A percentile compares a stretch with the other conserved stretches of the same genome.
Evolutionary conservation across 2,329 filamentous ascomycete species (phyloP).

Genomic region (Beauveria pseudobassiana): DNA sequence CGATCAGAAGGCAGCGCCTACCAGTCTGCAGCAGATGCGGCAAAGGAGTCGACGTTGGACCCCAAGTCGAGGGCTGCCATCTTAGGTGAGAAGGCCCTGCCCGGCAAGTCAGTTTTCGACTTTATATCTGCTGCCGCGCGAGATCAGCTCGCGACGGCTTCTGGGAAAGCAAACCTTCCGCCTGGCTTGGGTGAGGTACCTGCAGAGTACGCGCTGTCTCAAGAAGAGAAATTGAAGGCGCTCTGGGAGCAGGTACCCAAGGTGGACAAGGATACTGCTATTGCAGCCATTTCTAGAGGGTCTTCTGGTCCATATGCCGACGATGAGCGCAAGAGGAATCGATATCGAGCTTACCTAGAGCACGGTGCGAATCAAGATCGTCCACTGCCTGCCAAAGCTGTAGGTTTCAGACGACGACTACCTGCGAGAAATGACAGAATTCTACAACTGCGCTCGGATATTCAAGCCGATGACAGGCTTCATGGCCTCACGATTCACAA

Average conservation of each 20-base stretch:
- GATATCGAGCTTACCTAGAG: constrained; percentile 79
- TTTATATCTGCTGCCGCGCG: constrained; percentile 74
- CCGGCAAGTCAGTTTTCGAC: constrained; percentile 93
- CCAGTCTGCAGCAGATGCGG: constrained; percentile 66
- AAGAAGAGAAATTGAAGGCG: constrained; percentile 54
- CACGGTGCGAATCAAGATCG: constrained; percentile 46
- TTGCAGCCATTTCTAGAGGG: constrained; percentile 61
- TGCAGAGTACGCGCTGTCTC: constrained; percentile 52
- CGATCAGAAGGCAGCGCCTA: constrained; percentile 29
- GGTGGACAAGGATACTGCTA: constrained; percentile 58
- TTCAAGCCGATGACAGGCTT: constrained; percentile 88
- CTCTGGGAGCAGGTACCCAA: constrained; percentile 53
- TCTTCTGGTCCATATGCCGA: constrained; percentile 71
- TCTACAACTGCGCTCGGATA: constrained; percentile 56
- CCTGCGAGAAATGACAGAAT: constrained; percentile 71
- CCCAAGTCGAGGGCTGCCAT: constrained; percentile 69
- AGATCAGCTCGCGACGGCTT: constrained; percentile 66
- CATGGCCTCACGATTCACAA: constrained; percentile 92
- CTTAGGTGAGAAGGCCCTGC: constrained; percentile 68
- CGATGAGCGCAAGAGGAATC: constrained; percentile 66
- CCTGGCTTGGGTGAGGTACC: constrained; percentile 69
- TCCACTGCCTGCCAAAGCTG: constrained; percentile 43
- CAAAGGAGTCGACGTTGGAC: constrained; percentile 68
- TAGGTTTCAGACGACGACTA: constrained; percentile 59
- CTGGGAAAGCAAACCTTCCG: constrained; percentile 71